These are phyloP conservation scores for Diaporthe humulicola DNA, from an alignment of 2,329 filamentous ascomycete species.

Conservation along the genomic window DNA sequence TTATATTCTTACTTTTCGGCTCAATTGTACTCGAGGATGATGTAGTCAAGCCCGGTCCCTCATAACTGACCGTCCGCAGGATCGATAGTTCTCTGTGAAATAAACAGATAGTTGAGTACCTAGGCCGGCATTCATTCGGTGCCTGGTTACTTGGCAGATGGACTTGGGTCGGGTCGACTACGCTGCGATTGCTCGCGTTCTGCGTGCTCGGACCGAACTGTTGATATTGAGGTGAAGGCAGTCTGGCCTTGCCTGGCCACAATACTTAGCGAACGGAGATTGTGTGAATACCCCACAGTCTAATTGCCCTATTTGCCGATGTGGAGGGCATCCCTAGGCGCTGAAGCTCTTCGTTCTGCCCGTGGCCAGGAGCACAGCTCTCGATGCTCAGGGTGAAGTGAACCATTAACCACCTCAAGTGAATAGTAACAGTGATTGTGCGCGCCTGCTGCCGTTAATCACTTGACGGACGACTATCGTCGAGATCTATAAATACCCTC, in stretches of 20 bases:
- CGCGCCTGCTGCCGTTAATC: not conserved
- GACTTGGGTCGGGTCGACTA: too few relatives aligned
- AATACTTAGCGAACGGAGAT: not conserved
- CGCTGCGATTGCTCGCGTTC: not conserved
- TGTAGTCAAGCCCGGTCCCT: not conserved
- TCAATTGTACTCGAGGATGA: too few relatives aligned
- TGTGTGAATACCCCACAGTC: not conserved
- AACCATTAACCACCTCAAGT: not conserved
- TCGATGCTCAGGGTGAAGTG: not conserved
- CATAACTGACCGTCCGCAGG: not conserved
- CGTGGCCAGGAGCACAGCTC: not conserved
- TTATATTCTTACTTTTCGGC: not conserved
- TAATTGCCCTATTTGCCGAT: not conserved
- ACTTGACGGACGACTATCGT: not conserved
- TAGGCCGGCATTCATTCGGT: not conserved
- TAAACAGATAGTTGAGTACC: not conserved
- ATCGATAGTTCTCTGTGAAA: not conserved
- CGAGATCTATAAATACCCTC: not conserved
- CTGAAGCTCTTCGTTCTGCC: not conserved
- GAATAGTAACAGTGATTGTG: not conserved
- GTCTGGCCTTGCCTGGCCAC: not conserved
- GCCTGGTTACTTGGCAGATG: not conserved
- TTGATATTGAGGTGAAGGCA: not conserved
- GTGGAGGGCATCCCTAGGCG: not conserved
- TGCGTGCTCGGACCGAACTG: too few relatives aligned